These are phyloP conservation scores for Roridomyces roridus DNA, from an alignment of 768 basidiomycete genomes.

Conservation along the genomic window DNA sequence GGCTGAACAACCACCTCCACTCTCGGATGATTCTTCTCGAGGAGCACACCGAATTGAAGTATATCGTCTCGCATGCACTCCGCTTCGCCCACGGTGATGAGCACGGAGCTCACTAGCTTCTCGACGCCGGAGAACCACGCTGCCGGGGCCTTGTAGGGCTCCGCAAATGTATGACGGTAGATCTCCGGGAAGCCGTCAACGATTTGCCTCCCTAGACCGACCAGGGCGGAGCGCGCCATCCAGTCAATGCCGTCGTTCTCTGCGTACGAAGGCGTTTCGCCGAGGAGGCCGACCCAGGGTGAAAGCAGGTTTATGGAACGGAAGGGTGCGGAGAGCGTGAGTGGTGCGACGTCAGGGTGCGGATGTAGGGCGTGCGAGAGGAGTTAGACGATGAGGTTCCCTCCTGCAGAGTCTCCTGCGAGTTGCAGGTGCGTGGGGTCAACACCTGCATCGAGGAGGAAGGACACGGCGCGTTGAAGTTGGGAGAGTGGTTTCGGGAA, in stretches of 20 bases:
- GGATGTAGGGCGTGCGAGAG: constrained; percentile 46
- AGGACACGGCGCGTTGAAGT: constrained; percentile 34
- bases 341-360: constrained; percentile 29
- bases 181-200: constrained; percentile 18
- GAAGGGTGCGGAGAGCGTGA: constrained; percentile 32
- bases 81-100: constrained; percentile 35
- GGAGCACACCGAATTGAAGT: constrained; percentile 25
- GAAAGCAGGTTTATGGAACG: constrained; percentile 44
- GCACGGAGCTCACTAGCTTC: constrained; percentile 27
- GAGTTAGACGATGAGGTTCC: constrained; percentile 40
- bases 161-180: constrained; percentile 30
- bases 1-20: constrained; percentile 23
- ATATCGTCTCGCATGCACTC: constrained; percentile 38
- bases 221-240: constrained; percentile 18
- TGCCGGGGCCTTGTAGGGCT: constrained; percentile 31
- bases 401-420: constrained; percentile 49
- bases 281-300: constrained; percentile 29
- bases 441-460: constrained; percentile 38
- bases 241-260: constrained; percentile 29
- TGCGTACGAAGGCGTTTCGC: constrained; percentile 14
- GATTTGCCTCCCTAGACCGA: constrained; percentile 25
- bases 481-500: constrained; percentile 45
- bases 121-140: constrained; percentile 37
- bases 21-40: background rate
- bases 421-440: constrained; percentile 39